phyloP scores from a whole-genome alignment of 148 eudicot species.

The Simmondsia chinensis region DNA sequence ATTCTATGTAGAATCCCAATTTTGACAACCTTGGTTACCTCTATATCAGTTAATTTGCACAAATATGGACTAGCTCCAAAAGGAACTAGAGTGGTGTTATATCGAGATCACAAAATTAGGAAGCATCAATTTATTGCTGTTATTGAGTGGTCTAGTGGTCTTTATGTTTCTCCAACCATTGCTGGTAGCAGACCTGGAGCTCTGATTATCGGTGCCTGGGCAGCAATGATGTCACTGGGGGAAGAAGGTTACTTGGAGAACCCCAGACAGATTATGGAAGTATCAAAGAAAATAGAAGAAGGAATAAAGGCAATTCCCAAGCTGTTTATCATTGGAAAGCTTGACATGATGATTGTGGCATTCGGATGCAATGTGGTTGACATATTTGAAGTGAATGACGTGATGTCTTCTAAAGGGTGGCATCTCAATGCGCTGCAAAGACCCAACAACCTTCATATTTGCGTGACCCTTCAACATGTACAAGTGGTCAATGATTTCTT shows the following conservation, averaged over 20 bases:
- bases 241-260: constrained; percentile 83
- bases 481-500: constrained; percentile 57
- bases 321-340: constrained; percentile 73
- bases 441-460: constrained; percentile 90
- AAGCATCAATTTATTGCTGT: constrained; percentile 56
- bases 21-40: too few species aligned
- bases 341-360: constrained; percentile 95
- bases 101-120: constrained; percentile 80
- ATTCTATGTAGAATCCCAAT: too few species aligned
- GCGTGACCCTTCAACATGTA: constrained; percentile 95
- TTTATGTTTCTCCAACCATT: constrained; percentile 90
- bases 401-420: constrained; percentile 92
- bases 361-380: constrained; percentile 65
- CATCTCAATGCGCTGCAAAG: constrained; percentile 90
- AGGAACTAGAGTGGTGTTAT: constrained; percentile 92
- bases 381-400: constrained; percentile 95
- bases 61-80: constrained; percentile 98
- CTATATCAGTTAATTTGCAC: constrained; percentile 90
- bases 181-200: constrained; percentile 99
- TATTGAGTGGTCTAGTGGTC: constrained; percentile 99
- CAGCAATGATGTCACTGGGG: constrained; percentile 93
- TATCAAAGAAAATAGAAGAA: constrained; percentile 69
- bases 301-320: constrained; percentile 73
- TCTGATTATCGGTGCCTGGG: constrained; percentile 98
- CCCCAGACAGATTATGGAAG: constrained; percentile 86